Evolutionary conservation across 2,329 filamentous ascomycete species (phyloP), one percentile per base, ranked within the genome.

Genomic region (Venturia oleaginea): DNA sequence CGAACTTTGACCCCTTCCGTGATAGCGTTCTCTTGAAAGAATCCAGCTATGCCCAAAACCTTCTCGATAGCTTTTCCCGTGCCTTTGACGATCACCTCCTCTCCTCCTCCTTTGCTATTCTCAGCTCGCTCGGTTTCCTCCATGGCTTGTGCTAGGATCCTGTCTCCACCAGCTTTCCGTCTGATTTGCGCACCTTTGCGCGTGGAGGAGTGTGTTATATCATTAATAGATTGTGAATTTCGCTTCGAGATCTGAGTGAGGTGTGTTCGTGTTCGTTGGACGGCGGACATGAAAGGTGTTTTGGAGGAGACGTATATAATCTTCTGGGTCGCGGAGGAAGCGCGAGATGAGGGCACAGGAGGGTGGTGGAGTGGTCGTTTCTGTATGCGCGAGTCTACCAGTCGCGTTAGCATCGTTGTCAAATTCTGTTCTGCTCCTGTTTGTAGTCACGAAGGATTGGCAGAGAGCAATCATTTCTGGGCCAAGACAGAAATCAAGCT

Each of bases 211-310:
- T 48, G 51, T 22, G 34, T 57, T 7, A 30, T 38, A 30, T 43
- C 63, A 59, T 37, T 40, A 13, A 55, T 42, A 13, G 60, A 63
- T 37, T 65, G 64, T 13, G 59, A 37, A 24, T 38, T 27, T 24
- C 64, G 64, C n/a, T 43, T 64, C 38, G 65, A 38, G n/a, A 60
- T 46, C n/a, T 27, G 27, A n/a, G 19, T n/a, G 27, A 65, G 59
- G 32, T 46, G 46, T 15, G 42, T 59, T 34, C 64, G 64, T 34
- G 64, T 61, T n/a, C 64, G 61, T 30, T 51, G 40, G 2, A 65
- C 59, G 32, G 64, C 61, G 51, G 60, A 63, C 43, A 64, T 64
- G 64, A 65, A 65, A 22, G 64, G 64, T 32, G 64, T 65, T n/a
- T 51, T 42, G 34, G 60, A 40, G 11, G 64, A 65, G 24, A 65